These are phyloP conservation scores for Leptographium wingfieldii DNA, from an alignment of 2,329 filamentous ascomycete genomes.

Conservation along the genomic window DNA sequence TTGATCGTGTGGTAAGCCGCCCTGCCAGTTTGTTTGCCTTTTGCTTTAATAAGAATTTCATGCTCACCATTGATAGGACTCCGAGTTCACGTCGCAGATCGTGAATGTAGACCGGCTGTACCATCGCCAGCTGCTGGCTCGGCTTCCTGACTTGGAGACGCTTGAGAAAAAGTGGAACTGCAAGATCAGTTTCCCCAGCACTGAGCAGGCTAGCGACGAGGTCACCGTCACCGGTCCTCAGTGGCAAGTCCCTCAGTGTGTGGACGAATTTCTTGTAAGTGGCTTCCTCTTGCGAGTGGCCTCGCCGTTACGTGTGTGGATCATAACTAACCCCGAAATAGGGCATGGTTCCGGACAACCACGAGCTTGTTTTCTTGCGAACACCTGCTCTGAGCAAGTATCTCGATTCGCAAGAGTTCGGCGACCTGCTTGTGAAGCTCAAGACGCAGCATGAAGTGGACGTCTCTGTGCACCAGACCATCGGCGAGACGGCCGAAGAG, in stretches of 20 bases:
- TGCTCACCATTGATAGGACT: conserved; percentile 46
- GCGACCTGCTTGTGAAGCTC: conserved; percentile 70
- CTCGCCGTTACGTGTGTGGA: too few relatives aligned
- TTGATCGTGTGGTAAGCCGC: conserved; percentile 69
- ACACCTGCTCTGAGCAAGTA: conserved; percentile 67
- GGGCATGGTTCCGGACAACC: conserved; percentile 95
- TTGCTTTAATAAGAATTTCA: neutral
- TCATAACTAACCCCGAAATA: conserved; percentile 19
- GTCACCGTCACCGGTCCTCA: conserved; percentile 93
- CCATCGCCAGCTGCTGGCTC: conserved; percentile 83
- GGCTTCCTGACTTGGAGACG: conserved; percentile 80
- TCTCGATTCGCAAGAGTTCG: conserved; percentile 70
- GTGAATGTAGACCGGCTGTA: conserved; percentile 91
- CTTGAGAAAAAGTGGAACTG: conserved; percentile 99
- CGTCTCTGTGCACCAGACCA: conserved; percentile 57
- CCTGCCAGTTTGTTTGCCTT: conserved; percentile 4
- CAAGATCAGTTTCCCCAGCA: conserved; percentile 97
- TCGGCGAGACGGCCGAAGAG: conserved; percentile 44
- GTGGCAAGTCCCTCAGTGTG: conserved; percentile 94
- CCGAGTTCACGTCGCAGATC: conserved; percentile 89
- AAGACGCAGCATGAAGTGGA: conserved; percentile 89
- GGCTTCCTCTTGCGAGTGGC: neutral
- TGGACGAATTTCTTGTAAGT: conserved; percentile 75
- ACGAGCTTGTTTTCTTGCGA: conserved; percentile 76
- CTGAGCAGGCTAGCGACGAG: conserved; percentile 91